Conservation (phyloP, 257 asterid genomes). For the Capsicum chinense region DNA sequence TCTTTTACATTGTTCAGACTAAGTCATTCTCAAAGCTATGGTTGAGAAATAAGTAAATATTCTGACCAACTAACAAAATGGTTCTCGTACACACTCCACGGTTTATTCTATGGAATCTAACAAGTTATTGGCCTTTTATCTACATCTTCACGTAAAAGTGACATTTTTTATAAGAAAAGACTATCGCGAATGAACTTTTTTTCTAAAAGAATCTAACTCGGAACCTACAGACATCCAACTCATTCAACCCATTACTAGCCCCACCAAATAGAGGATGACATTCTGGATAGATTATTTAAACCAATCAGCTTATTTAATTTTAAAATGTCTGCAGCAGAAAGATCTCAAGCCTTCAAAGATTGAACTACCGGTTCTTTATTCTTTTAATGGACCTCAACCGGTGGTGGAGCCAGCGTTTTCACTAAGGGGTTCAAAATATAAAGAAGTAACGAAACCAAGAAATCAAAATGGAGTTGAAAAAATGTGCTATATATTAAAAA, state of each 20-base stretch:
- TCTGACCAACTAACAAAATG: constrained; percentile 5
- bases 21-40: constrained; percentile 25
- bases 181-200: neutral
- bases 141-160: neutral
- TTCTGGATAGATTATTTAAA: neutral
- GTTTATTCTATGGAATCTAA: neutral
- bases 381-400: neutral
- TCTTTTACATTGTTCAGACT: neutral
- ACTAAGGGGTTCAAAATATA: too few relatives aligned
- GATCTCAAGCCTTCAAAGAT: neutral
- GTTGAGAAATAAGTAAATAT: neutral
- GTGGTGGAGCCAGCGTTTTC: too few relatives aligned
- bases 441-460: too few relatives aligned
- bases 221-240: neutral
- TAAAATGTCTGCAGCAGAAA: neutral
- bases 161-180: neutral
- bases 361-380: neutral
- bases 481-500: too few relatives aligned
- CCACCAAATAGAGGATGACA: neutral
- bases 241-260: neutral
- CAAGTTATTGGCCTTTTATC: neutral
- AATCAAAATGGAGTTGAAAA: too few relatives aligned
- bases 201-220: neutral
- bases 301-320: neutral
- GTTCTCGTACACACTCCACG: neutral